Conservation (phyloP, 371 early-diverging fungal genomes). For the Mortierella sp. region DNA sequence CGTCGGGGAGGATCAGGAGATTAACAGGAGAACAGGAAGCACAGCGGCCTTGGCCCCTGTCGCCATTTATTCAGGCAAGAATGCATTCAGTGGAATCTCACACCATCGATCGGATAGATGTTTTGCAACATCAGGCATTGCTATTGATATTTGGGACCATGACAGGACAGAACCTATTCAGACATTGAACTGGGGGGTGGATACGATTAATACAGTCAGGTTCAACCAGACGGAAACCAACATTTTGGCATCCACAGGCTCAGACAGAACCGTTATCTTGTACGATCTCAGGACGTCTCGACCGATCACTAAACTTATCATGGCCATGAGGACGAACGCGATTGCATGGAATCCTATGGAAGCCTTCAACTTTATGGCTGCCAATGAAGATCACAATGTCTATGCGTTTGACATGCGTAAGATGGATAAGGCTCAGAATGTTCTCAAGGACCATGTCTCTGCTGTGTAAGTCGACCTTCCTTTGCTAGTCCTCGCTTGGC, state of each 20-base stretch:
- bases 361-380: slow-evolving; percentile 89
- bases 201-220: slow-evolving; percentile 90
- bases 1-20: slow-evolving; percentile 27
- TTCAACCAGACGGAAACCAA: slow-evolving; percentile 95
- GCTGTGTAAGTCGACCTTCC: slow-evolving; percentile 94
- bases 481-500: no score
- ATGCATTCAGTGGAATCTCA: slow-evolving; percentile 80
- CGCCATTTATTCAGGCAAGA: slow-evolving; percentile 80
- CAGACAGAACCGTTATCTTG: slow-evolving; percentile 92
- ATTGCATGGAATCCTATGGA: slow-evolving; percentile 99
- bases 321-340: slow-evolving; percentile 86
- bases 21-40: no score
- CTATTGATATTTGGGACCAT: slow-evolving; percentile 95
- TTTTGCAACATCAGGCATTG: slow-evolving; percentile 90
- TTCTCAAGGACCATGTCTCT: slow-evolving; percentile 96
- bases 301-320: slow-evolving; percentile 64
- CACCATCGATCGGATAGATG: slow-evolving; percentile 84
- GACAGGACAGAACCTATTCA: slow-evolving; percentile 85
- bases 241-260: slow-evolving; percentile 90
- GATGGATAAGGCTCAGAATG: slow-evolving; percentile 83
- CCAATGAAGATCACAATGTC: slow-evolving; percentile 98
- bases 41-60: slow-evolving; percentile 62
- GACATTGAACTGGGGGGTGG: slow-evolving; percentile 91
- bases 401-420: slow-evolving; percentile 98
- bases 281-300: slow-evolving; percentile 91